These are phyloP conservation scores for Eimeria maxima DNA, from an alignment of 169 alveolate genomes.

Conservation along the genomic window DNA sequence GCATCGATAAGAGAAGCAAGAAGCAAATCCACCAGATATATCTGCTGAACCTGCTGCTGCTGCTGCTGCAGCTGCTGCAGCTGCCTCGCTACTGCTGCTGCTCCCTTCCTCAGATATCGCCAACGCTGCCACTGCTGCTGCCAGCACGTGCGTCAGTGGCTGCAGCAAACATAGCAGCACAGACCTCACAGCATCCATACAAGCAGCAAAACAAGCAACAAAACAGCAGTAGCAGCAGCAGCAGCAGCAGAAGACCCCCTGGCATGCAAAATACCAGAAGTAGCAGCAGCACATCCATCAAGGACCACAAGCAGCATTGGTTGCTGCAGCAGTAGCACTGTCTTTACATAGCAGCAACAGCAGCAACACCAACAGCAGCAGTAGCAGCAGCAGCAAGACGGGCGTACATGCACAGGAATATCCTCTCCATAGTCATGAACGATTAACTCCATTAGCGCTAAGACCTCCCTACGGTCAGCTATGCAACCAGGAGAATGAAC, in stretches of 20 bases:
- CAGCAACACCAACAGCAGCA: too few species aligned
- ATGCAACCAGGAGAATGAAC: slow-evolving; percentile 30
- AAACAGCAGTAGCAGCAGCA: slow-evolving; percentile 23
- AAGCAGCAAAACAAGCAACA: neutral
- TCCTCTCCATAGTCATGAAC: slow-evolving; percentile 64
- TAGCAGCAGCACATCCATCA: too few species aligned
- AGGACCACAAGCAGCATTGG: too few species aligned
- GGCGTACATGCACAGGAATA: too few species aligned
- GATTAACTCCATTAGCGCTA: slow-evolving; percentile 25
- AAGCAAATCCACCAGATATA: slow-evolving; percentile 45
- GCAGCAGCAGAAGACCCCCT: neutral
- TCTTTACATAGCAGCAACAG: too few species aligned
- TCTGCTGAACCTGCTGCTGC: slow-evolving; percentile 19
- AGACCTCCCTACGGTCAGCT: slow-evolving; percentile 18
- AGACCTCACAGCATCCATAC: neutral
- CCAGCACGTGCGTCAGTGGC: slow-evolving; percentile 38
- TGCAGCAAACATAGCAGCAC: slow-evolving; percentile 1
- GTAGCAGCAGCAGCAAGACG: too few species aligned
- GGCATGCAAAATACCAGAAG: too few species aligned
- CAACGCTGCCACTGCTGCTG: slow-evolving; percentile 32
- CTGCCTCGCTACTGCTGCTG: slow-evolving; percentile 35
- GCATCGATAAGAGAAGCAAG: slow-evolving; percentile 35
- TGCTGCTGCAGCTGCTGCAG: slow-evolving; percentile 9
- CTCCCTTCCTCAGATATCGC: slow-evolving; percentile 47
- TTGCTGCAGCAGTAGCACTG: too few species aligned